Base-by-base conservation (phyloP, 2,329 filamentous ascomycete genomes). In the Helotiales sp. region DNA sequence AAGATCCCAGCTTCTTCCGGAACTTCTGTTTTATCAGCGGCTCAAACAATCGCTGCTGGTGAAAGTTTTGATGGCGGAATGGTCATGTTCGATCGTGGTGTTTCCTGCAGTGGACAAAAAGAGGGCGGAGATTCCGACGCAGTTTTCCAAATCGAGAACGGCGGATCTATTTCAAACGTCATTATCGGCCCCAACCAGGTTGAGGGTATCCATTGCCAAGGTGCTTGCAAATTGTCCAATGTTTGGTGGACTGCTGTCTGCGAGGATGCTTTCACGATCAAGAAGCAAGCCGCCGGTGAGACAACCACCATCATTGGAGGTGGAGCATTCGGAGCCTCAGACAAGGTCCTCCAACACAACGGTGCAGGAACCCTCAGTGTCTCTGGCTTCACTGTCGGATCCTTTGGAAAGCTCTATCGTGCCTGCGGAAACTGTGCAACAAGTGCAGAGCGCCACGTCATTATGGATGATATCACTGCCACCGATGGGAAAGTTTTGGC, bases 391-490 rank as follows among this genome's bases (percentile, higher is more conserved):
- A 80, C 78, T 52, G 80, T 80, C 63, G 77, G 77, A 67, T 76
- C 79, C 69, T 81, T 81, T 50, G 84, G 83, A 59, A 86, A 85
- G 71, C 75, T 86, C 15, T 82, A 82, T 65, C 81, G 84, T 63
- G 81, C 78, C 67, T 86, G 83, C 72, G 84, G 83, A 32, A 85
- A 85, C 78, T 85, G 83, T 77, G 30, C 70, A 0, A 77, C 75
- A 11, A 76, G 61, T 49, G 63, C 65, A 40, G 64, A 73, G 64
- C 52, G 73, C 47, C 69, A 74, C 50, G 67, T 75, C 63, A 76
- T 82, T 66, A 78, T 85, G 64, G 76, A 81, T 73, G 80, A 80
- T 72, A 77, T 82, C 67, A 78, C 78, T 50, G 79, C 80, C 68
- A 75, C 77, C 57, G 76, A 78, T 64, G 83, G 83, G 66, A 74